Conservation (phyloP, 192 early-diverging fungal genomes). For the Coemansia sp. region DNA sequence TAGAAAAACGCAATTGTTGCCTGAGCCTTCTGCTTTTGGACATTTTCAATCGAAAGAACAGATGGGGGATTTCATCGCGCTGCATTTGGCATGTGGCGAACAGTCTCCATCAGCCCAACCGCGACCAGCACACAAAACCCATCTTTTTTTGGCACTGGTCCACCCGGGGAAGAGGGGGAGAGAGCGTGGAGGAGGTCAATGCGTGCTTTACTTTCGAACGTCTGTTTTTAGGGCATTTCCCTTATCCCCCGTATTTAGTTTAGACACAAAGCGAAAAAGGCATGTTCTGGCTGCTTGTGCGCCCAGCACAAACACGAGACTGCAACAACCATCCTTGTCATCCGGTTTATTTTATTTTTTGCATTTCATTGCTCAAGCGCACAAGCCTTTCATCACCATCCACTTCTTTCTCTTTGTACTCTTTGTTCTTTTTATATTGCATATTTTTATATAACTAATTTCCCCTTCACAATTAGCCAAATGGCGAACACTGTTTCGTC, state of each 20-base stretch:
- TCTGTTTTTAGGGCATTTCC: background rate
- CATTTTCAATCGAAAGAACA: too few relatives aligned
- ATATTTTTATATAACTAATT: conserved; percentile 8
- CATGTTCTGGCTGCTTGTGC: background rate
- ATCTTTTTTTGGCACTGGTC: background rate
- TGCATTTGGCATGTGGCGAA: too few relatives aligned
- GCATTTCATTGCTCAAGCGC: background rate
- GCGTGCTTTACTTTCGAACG: background rate
- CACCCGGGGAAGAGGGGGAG: background rate
- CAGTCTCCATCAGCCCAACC: too few relatives aligned
- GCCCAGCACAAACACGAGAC: background rate
- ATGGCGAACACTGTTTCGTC: conserved; percentile 44
- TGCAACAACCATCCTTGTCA: background rate
- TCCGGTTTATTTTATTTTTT: background rate
- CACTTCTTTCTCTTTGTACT: conserved; percentile 6
- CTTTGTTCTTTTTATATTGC: conserved; percentile 5
- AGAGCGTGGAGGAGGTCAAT: background rate
- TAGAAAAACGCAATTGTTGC: background rate
- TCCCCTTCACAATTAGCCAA: conserved; percentile 1
- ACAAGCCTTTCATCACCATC: conserved; percentile 10
- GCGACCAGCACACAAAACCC: background rate
- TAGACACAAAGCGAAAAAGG: too few relatives aligned
- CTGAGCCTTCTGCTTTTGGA: too few relatives aligned
- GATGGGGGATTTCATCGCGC: too few relatives aligned
- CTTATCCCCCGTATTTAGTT: background rate